Conservation (phyloP, 768 basidiomycete genomes). For the Rhizopogon vesiculosus region DNA sequence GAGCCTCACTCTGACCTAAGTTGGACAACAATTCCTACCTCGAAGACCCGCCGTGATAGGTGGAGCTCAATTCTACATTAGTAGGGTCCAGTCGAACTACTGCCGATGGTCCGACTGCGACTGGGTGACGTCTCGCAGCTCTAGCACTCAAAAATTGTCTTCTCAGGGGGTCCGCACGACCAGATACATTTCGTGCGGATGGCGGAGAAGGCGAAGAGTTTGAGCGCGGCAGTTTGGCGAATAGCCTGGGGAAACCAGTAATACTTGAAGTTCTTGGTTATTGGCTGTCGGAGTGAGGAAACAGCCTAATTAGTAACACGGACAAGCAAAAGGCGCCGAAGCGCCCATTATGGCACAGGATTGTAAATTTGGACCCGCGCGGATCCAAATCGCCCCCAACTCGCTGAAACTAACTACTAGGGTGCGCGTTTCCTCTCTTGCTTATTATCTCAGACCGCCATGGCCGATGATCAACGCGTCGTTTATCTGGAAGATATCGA, state of each 20-base stretch:
- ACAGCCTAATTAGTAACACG: background rate
- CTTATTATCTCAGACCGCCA: conserved; percentile 8
- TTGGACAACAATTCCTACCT: conserved; percentile 39
- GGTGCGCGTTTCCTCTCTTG: background rate
- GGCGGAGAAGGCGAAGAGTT: conserved; percentile 75
- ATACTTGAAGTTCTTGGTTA: background rate
- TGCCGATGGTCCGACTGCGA: conserved; percentile 16
- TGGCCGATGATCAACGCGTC: conserved; percentile 22
- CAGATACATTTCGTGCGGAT: conserved; percentile 44
- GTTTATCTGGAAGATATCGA: conserved; percentile 47
- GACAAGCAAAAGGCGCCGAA: conserved; percentile 1
- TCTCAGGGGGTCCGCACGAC: conserved; percentile 44
- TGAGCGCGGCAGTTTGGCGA: conserved; percentile 72
- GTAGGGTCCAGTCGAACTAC: conserved; percentile 20
- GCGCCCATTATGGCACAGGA: background rate
- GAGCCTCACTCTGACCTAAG: conserved; percentile 5
- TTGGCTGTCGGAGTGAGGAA: background rate
- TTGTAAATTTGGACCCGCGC: background rate
- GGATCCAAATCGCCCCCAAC: background rate
- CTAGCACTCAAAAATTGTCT: conserved; percentile 30
- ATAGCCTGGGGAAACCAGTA: background rate
- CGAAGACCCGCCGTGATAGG: conserved; percentile 83
- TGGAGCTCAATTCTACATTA: conserved; percentile 73
- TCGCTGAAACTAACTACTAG: background rate
- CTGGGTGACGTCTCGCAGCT: conserved; percentile 19